Percentiles rank a stretch among this genome's conserved stretches.
phyloP scores from a whole-genome alignment of 2,329 filamentous ascomycete species.

The Phoma sp. region DNA sequence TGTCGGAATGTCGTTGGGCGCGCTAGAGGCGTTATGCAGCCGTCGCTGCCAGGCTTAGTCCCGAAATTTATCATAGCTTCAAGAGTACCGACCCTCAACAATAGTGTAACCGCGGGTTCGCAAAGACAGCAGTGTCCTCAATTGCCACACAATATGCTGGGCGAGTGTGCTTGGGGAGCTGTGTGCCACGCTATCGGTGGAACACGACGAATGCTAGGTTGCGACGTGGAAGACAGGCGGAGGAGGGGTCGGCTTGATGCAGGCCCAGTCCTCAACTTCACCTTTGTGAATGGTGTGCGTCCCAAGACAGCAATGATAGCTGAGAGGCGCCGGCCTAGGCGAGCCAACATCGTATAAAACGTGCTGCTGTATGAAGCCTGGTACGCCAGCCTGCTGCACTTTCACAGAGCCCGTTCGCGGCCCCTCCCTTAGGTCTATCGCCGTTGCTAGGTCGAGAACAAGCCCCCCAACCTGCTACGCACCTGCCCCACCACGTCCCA shows the following conservation, averaged over 20 bases:
- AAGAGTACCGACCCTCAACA: slow-evolving; percentile 27
- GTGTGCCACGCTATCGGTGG: background rate
- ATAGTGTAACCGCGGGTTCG: slow-evolving; percentile 31
- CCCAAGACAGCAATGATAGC: slow-evolving; percentile 15
- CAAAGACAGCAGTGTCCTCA: slow-evolving; percentile 3
- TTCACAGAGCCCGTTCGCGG: slow-evolving; percentile 9
- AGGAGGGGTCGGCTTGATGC: slow-evolving; percentile 21
- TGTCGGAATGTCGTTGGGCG: slow-evolving; percentile 21
- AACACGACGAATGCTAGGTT: slow-evolving; percentile 10
- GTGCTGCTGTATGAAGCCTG: slow-evolving; percentile 12
- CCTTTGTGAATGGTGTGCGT: background rate
- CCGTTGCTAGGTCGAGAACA: slow-evolving; percentile 26
- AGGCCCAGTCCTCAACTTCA: slow-evolving; percentile 21
- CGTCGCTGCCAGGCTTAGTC: slow-evolving; percentile 23
- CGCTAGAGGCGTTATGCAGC: slow-evolving; percentile 19
- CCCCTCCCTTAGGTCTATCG: slow-evolving; percentile 16
- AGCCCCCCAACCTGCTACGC: slow-evolving; percentile 24
- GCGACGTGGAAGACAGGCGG: slow-evolving; percentile 15
- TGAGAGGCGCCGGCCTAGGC: slow-evolving; percentile 21
- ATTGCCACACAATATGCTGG: background rate
- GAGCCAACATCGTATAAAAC: slow-evolving; percentile 21
- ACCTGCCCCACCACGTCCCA: slow-evolving; percentile 28
- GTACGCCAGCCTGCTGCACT: slow-evolving; percentile 16
- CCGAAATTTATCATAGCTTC: slow-evolving; percentile 28
- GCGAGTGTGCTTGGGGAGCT: background rate